Percentiles rank a stretch among this genome's conserved stretches.
Conservation (phyloP, 495 filamentous ascomycete species). For the Aspergillus ellipticus region DNA sequence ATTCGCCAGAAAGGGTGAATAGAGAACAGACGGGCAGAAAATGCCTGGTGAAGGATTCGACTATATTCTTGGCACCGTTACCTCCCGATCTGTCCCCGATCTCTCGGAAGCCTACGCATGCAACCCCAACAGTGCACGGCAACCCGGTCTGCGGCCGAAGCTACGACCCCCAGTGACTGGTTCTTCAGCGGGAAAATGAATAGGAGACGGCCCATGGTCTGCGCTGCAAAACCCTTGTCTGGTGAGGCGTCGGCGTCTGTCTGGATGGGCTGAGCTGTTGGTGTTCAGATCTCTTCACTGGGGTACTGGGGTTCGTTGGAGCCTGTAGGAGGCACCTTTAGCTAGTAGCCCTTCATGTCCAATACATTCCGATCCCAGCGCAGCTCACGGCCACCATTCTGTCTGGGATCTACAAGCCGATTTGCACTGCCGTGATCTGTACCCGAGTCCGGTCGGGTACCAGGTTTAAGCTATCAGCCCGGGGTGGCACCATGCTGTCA, state of each 20-base stretch:
- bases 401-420: no score
- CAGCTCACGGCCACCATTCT: no score
- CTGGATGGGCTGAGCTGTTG: not conserved
- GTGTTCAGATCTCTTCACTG: not conserved
- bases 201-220: not conserved
- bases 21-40: not conserved
- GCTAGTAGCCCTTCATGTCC: not conserved
- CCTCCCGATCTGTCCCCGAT: not conserved
- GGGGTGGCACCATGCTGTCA: not conserved
- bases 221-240: not conserved
- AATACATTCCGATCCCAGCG: no score
- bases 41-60: not conserved
- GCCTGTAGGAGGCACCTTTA: not conserved
- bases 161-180: not conserved
- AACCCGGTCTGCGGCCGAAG: not conserved
- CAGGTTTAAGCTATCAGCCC: not conserved
- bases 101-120: not conserved
- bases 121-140: not conserved
- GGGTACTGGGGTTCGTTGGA: not conserved
- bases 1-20: not conserved
- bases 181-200: not conserved
- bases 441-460: not conserved
- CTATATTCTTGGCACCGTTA: not conserved
- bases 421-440: not conserved
- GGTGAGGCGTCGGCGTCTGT: not conserved